Base-by-base conservation (phyloP, 805 yeast species). In the Kodamaea jinghongensis region DNA sequence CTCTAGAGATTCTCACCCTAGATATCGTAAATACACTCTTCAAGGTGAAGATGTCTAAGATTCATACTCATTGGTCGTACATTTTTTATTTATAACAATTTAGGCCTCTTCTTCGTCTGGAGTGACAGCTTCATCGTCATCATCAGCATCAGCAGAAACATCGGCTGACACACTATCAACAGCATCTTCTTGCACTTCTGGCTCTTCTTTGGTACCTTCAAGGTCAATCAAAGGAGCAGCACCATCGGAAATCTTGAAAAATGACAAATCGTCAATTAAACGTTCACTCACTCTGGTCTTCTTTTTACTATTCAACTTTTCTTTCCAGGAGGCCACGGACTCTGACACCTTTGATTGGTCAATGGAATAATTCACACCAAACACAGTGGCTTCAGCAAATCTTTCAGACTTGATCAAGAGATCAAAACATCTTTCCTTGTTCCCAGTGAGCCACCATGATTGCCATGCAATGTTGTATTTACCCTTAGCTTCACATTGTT, bases 381-480 rank as follows among this genome's bases (percentile, higher is more conserved):
- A 76, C 46, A 93, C 58, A 2, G 96, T 76, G 23, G 96, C 96
- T 63, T 93, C 99, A 1, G 95, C 72, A 43, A 70, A 71, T 58
- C 95, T 78, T 28, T 78, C 86, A 38, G 87, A 75, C 54, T 75
- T 70, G 34, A 76, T 70, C 51, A 93, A 73, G 48, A 93, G 68
- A 15, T 78, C 76, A 39, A 81, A 71, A 49, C 90, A 84, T 30
- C 73, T 70, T 12, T 67, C 64, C 28, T 79, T 70, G 56, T 88
- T 85, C 28, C 95, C 91, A 23, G 83, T 76, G 39, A 81, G 70
- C 98, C 98, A 93, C 60, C 81, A 80, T 9, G 96, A 84, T 57
- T 86, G 88, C 71, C 89, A 93, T 17, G 98, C 96, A 42, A 90
- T 70, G 61, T 93, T 93, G 63, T 80, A 86, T 58, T 83, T 83